Base-by-base conservation (phyloP, 148 eudicot genomes). In the Nyssa sinensis region DNA sequence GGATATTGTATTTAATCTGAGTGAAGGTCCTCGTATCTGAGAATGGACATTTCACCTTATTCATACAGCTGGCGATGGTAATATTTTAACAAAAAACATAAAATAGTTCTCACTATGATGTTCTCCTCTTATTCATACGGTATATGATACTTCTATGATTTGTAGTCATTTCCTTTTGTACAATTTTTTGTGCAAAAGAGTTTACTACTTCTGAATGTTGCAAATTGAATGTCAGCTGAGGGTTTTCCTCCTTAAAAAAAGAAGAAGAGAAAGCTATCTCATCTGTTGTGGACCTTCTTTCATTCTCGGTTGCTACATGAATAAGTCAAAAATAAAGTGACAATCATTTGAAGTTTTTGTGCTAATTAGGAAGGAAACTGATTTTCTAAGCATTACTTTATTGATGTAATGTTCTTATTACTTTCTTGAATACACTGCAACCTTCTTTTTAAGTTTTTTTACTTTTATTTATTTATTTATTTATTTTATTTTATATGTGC, bases 391-490 rank as follows among this genome's bases (percentile, higher is more conserved):
- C 53, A 3, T 28, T 41, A 29, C 34, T 72, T 2, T 7, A 21
- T 47, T 62, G 53, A 25, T 28, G 11, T 60, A n/a, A 29, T 73
- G 29, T 47, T 28, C 68, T 39, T 44, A 25, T 53, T 80, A 67
- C 66, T 62, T 30, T 21, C 28, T 60, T 44, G n/a, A 33, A 23
- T 63, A n/a, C 19, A 24, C 4, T 53, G 51, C 30, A 13, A 6
- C 1, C 44, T 33, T 65, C 3, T 17, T 21, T 31, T 57, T 35
- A 13, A 57, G 35, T 27, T 58, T 66, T 32, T 0, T 70, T 24
- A 3, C 9, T 6, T 1, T 5, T 14, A 33, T 27, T 21, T 70
- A 11, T 32, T 1, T 14, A 49, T 19, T 24, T 13, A 24, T 61
- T 62, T 27, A 7, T 64, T 28, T 63, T 28, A n/a, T n/a, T 27